A percentile compares a stretch with the other conserved stretches of the same genome.
Evolutionary conservation across 345 rosid species (phyloP).

Genomic region (Melaleuca quinquenervia): DNA sequence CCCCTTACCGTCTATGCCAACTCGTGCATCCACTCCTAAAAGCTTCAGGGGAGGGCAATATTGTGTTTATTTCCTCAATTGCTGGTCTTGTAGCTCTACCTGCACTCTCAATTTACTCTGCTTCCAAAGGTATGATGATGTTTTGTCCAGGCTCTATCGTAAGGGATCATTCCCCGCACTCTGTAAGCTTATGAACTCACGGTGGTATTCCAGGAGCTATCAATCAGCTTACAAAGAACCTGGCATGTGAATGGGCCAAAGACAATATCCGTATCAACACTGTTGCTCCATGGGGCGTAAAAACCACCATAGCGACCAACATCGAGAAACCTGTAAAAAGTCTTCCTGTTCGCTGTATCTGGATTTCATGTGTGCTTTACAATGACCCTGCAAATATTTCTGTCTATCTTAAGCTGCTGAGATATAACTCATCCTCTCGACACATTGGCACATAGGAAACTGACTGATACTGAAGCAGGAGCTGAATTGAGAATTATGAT

Average conservation of each 20-base stretch:
- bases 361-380: neutral
- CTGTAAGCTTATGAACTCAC: neutral
- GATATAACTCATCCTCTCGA: neutral
- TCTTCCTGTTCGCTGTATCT: neutral
- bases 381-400: neutral
- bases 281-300: constrained; percentile 29
- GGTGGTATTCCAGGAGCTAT: constrained; percentile 16
- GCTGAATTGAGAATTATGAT: neutral
- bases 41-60: constrained; percentile 30
- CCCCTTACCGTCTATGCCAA: constrained; percentile 36
- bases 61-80: constrained; percentile 38
- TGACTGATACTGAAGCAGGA: neutral
- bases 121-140: constrained; percentile 29
- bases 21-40: constrained; percentile 33
- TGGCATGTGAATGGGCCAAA: constrained; percentile 47
- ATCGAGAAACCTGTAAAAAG: constrained; percentile 1
- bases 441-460: neutral
- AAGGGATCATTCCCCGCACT: constrained; percentile 14
- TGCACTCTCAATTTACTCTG: constrained; percentile 15
- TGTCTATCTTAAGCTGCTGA: neutral
- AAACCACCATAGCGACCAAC: constrained; percentile 19
- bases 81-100: constrained; percentile 15
- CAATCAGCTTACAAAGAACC: constrained; percentile 31
- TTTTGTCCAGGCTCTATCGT: constrained; percentile 5
- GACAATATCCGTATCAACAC: constrained; percentile 30